Percentiles rank a stretch among this genome's conserved stretches.
phyloP scores from a whole-genome alignment of 1,284 basidiomycete species.

The Pseudozyma tsukubaensis region DNA sequence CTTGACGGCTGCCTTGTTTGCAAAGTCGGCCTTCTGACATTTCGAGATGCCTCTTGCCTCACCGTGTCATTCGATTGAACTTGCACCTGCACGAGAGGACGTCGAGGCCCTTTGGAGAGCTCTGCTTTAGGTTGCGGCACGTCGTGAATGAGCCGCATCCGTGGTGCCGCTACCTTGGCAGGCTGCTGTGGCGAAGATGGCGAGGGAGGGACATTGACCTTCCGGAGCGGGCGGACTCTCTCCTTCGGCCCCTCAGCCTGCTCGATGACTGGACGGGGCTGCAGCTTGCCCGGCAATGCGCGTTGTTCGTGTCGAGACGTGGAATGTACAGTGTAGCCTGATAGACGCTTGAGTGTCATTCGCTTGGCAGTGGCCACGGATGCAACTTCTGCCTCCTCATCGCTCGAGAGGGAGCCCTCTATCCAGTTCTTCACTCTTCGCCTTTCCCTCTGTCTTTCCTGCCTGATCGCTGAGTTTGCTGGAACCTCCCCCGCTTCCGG shows the following conservation, averaged over 20 bases:
- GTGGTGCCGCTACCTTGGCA: no score
- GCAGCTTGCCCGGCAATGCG: slow-evolving; percentile 1
- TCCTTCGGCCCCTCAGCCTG: no score
- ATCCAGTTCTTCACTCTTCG: slow-evolving; percentile 16
- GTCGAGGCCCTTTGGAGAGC: neutral
- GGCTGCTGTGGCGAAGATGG: no score
- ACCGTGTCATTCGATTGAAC: no score
- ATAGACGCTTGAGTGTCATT: slow-evolving; percentile 24
- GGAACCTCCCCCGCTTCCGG: no score
- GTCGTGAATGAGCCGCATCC: no score
- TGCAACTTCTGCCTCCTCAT: slow-evolving; percentile 30
- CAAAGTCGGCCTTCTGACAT: neutral
- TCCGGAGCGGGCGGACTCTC: no score
- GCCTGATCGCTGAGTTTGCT: no score
- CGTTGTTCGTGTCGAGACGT: slow-evolving; percentile 5
- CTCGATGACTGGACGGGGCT: neutral
- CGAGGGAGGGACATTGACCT: no score
- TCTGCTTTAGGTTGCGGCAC: no score
- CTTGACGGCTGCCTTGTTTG: neutral
- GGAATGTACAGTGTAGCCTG: slow-evolving; percentile 12
- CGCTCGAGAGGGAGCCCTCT: neutral
- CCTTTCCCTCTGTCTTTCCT: neutral
- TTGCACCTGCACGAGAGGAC: neutral
- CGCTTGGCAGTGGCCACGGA: slow-evolving; percentile 21
- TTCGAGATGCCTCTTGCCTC: neutral